Base-by-base conservation (phyloP, 768 basidiomycete species). In the Obba rivulosa region DNA sequence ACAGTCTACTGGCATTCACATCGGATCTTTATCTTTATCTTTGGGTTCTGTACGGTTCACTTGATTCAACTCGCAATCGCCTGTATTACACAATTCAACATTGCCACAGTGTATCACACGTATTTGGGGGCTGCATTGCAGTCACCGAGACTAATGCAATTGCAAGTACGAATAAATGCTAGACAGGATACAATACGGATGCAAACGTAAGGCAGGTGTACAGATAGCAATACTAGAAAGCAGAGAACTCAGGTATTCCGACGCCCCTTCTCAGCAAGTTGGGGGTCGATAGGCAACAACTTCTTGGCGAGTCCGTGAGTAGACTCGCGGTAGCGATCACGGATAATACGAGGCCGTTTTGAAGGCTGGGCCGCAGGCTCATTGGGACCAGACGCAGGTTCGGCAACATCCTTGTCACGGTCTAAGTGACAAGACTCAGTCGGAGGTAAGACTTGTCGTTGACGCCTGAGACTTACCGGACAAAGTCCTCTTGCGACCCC, bases 291-390 rank as follows among this genome's bases (percentile, higher is more conserved):
- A 4, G 81, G 81, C 34, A 85, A 69, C 21, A 76, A 63, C 67
- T 76, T 81, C 65, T 74, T 76, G 2, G 80, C 83, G 22, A 83
- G 49, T 34, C 70, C 78, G 55, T 75, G 59, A n/a, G 56, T 61
- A 16, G 54, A 45, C n/a, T 40, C 48, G 18, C 20, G 45, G 23
- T 79, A 81, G 31, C 80, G 75, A 55, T 73, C 72, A 22, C 80
- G 77, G 59, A 69, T 77, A 43, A 84, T 73, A 47, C 76, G 77
- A 20, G 76, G 77, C 36, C 85, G 77, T 59, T 87, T 87, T 17
- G 75, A 71, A 35, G 79, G 70, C 57, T 70, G 70, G 45, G 59
- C 62, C 21, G 57, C 57, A 8, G 63, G 47, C 37, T 80, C 78
- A 20, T 64, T 64, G 36, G 64, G 65, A 3, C 65, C 58, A 14